phyloP scores from a whole-genome alignment of 2,329 filamentous ascomycete species.

The Ophiostoma piceae region DNA sequence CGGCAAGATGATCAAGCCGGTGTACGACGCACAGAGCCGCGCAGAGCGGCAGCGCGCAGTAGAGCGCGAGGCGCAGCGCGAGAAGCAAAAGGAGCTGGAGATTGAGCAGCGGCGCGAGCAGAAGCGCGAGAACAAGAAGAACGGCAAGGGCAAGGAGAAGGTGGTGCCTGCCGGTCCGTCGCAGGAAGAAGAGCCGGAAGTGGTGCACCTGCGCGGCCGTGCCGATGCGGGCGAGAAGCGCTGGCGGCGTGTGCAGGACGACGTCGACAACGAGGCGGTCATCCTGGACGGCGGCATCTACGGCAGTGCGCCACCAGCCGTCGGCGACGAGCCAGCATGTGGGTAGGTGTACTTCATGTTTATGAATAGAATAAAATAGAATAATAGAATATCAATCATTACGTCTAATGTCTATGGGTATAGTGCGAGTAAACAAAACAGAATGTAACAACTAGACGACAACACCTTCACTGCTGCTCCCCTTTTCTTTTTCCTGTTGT shows the following conservation, averaged over 20 bases:
- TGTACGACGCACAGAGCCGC: conserved; percentile 41
- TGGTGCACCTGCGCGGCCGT: conserved; percentile 36
- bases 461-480: background rate
- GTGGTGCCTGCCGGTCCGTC: background rate
- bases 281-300: conserved; percentile 54
- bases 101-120: background rate
- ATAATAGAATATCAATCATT: background rate
- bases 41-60: conserved; percentile 32
- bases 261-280: conserved; percentile 53
- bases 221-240: conserved; percentile 37
- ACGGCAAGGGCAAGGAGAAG: conserved; percentile 11
- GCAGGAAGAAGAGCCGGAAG: background rate
- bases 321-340: conserved; percentile 18
- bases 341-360: background rate
- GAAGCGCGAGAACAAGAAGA: conserved; percentile 6
- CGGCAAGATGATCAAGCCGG: conserved; percentile 58
- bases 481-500: background rate
- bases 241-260: conserved; percentile 59
- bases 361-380: background rate
- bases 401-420: background rate
- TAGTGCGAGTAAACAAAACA: background rate
- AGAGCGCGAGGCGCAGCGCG: conserved; percentile 23
- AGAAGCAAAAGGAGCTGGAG: conserved; percentile 10
- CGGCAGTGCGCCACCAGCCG: conserved; percentile 28
- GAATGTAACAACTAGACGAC: background rate